These are phyloP conservation scores for Gymnopus androsaceus DNA, from an alignment of 1,284 basidiomycete species.

Conservation along the genomic window DNA sequence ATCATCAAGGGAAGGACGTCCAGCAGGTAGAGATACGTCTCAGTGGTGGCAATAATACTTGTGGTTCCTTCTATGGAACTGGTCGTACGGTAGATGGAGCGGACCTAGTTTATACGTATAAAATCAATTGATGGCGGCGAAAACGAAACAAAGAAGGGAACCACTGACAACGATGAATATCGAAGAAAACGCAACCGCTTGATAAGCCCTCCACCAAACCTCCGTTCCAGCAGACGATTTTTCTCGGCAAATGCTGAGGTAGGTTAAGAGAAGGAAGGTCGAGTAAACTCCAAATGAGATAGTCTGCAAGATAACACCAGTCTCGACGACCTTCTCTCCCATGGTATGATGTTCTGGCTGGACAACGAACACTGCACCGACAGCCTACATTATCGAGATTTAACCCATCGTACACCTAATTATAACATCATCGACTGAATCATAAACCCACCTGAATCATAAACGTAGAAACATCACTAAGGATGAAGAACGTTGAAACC, in stretches of 20 bases:
- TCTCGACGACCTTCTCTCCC: constrained; percentile 23
- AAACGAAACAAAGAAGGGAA: not conserved
- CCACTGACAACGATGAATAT: constrained; percentile 27
- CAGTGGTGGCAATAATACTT: constrained; percentile 3
- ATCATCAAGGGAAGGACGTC: constrained; percentile 42
- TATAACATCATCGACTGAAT: not conserved
- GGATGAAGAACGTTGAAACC: constrained; percentile 25
- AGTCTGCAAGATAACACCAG: constrained; percentile 26
- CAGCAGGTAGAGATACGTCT: constrained; percentile 37
- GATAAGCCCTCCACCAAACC: constrained; percentile 26
- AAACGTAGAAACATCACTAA: constrained; percentile 40
- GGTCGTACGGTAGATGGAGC: constrained; percentile 4
- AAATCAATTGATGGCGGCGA: no score
- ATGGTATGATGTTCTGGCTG: constrained; percentile 5
- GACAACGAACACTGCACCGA: constrained; percentile 16
- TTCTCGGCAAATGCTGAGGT: constrained; percentile 17
- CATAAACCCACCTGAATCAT: constrained; percentile 36
- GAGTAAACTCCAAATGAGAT: constrained; percentile 27
- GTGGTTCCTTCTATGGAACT: not conserved
- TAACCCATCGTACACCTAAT: not conserved
- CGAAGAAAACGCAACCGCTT: constrained; percentile 27
- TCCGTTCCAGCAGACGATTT: constrained; percentile 12
- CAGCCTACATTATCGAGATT: constrained; percentile 13
- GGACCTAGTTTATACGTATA: not conserved
- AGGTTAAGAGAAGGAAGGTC: constrained; percentile 20